Evolutionary conservation across 352 stramenopile species (phyloP), one percentile per base, ranked within the genome.

Genomic region (Stephanocyclus meneghinianus): DNA sequence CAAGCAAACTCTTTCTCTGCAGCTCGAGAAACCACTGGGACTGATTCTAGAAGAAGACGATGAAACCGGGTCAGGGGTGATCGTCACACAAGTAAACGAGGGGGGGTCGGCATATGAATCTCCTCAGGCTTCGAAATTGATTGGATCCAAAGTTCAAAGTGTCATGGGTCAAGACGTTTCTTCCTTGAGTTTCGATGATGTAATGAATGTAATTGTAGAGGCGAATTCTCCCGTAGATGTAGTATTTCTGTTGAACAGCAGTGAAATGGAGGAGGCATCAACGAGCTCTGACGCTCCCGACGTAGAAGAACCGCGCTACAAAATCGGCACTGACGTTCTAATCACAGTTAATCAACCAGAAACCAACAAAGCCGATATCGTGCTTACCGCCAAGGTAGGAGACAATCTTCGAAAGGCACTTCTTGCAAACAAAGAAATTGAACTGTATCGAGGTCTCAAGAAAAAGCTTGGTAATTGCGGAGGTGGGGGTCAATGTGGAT

Each of bases 381-480:
- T 76, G 2, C 61, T 92, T 3, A 40, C 86, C 29, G 83, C 74
- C 13, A 87, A 83, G 35, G 87, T 92, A 13, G 87, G 87, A 29
- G 87, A 92, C 32, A 92, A 92, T 62, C 61, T 92, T 32, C 61
- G 87, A 35, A 76, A 85, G 62, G 73, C 71, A 0, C 64, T 92
- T 0, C 69, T 90, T 18, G 40, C 78, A 18, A 91, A 92, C 60
- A 65, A 65, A 62, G 68, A 90, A 18, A 60, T 92, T 61, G 85
- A 92, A 74, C 63, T 92, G 2, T 92, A 92, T 62, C 78, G 87
- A 59, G 85, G 86, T 47, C 21, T 92, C 0, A 92, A 92, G 57
- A 80, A 91, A 66, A 92, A 90, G 37, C 51, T 92, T 5, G 87
- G 87, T 11, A 92, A 92, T 68, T 92, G 87, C 60, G 84, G 84